These are phyloP conservation scores for Trichoderma semiorbis DNA, from an alignment of 2,329 filamentous ascomycete genomes.

Conservation along the genomic window DNA sequence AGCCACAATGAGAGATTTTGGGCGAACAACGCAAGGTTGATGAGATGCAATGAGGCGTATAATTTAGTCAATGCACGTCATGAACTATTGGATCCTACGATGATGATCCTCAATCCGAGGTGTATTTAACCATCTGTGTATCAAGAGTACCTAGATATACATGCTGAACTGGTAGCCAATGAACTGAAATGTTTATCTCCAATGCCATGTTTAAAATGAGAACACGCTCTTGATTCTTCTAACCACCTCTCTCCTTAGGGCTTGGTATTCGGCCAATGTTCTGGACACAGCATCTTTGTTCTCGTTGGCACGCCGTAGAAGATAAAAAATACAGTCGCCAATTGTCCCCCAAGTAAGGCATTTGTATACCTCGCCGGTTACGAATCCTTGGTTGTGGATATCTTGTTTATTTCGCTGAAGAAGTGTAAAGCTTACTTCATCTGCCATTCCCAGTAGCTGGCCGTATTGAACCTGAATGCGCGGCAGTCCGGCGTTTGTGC, in stretches of 20 bases:
- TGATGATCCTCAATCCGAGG: neutral
- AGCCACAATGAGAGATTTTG: neutral
- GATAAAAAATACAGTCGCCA: slow-evolving; percentile 38
- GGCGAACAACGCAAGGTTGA: neutral
- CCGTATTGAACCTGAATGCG: slow-evolving; percentile 43
- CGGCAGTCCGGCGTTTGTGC: slow-evolving; percentile 33
- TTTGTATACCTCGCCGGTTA: slow-evolving; percentile 36
- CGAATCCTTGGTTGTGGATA: slow-evolving; percentile 12
- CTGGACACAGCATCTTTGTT: slow-evolving; percentile 37
- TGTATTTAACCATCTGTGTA: neutral
- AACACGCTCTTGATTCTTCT: slow-evolving; percentile 29
- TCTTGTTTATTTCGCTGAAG: slow-evolving; percentile 35
- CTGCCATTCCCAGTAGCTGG: slow-evolving; percentile 57
- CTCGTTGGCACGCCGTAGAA: slow-evolving; percentile 37
- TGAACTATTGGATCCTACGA: neutral
- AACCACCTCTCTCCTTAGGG: slow-evolving; percentile 30
- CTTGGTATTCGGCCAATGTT: slow-evolving; percentile 30
- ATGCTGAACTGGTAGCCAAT: neutral
- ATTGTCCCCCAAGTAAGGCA: slow-evolving; percentile 40
- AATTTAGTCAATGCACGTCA: neutral
- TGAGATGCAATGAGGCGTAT: neutral
- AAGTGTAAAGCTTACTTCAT: slow-evolving; percentile 51
- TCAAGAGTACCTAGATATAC: neutral
- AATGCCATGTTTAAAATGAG: neutral
- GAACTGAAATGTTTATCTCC: neutral